Base-by-base conservation (phyloP, 768 basidiomycete genomes). In the Lyophyllum decastes region DNA sequence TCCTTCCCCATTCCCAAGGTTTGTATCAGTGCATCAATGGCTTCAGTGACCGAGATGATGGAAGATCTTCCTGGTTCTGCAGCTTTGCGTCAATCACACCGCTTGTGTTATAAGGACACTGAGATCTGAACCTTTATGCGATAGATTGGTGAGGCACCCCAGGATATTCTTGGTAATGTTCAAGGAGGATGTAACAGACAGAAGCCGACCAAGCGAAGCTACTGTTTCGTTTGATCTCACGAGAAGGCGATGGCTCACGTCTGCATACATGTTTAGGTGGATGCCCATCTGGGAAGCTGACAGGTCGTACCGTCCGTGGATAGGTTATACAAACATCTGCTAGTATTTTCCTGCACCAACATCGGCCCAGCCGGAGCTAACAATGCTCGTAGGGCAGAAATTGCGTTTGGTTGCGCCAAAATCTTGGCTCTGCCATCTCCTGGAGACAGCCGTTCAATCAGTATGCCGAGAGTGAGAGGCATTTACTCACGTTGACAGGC, bases 91-190 rank as follows among this genome's bases (percentile, higher is more conserved):
- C 11, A 48, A n/a, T 27, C 24, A 30, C 7, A 24, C 19, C 17
- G 16, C 10, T 22, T 4, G 16, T 11, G 34, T 5, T 2, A 10
- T 30, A 7, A 26, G 16, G 11, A 19, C 11, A n/a, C n/a, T n/a
- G 16, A 16, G 21, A 5, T 30, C 30, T 26, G n/a, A 12, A 64
- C 63, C 63, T 61, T 45, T 61, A 26, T 57, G 55, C 2, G 63
- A 61, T 34, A 61, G 55, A 55, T 64, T 64, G 2, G 60, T 64
- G 35, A 64, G 41, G 35, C 57, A 64, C 35, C 62, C 62, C 2
- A 64, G 54, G 5, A 64, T 26, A 52, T 59, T 61, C 41, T 55
- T 64, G 26, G 52, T 41, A 40, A 54, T 61, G n/a, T 30, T 30
- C 17, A 27, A 22, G 2, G 60, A 61, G 17, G 49, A 19, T 4